phyloP scores from a whole-genome alignment of 23 red algal genomes.

The Gracilaria caudata region DNA sequence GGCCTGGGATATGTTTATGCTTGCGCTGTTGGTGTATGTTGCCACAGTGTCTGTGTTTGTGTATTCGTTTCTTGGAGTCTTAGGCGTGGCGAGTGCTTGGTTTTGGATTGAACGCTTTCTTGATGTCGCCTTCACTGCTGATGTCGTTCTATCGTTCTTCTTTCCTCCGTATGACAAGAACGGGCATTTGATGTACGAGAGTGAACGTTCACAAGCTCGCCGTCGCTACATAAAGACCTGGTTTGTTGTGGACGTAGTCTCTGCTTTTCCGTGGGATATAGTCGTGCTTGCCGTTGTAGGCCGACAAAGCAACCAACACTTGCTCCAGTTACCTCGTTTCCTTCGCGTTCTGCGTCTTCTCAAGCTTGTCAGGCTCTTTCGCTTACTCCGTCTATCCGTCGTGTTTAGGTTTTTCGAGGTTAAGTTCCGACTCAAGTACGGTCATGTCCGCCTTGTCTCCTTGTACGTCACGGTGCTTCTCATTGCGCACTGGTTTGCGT shows the following conservation, averaged over 20 bases:
- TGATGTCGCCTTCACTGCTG: constrained; percentile 46
- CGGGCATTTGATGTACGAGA: constrained; percentile 11
- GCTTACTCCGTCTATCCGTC: constrained; percentile 31
- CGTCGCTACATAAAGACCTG: constrained; percentile 52
- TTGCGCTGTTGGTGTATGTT: constrained; percentile 67
- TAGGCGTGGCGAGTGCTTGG: constrained; percentile 29
- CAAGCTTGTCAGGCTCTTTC: constrained; percentile 60
- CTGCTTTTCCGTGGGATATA: constrained; percentile 79
- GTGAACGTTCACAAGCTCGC: background rate
- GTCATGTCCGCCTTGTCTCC: constrained; percentile 43
- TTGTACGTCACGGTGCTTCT: constrained; percentile 55
- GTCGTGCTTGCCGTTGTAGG: constrained; percentile 11
- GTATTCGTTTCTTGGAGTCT: constrained; percentile 50
- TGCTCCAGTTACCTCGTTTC: constrained; percentile 66
- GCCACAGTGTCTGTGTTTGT: constrained; percentile 71
- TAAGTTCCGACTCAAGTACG: constrained; percentile 68
- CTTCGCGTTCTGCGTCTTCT: constrained; percentile 61
- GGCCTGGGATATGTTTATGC: constrained; percentile 62
- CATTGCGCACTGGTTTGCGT: constrained; percentile 73
- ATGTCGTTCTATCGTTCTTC: constrained; percentile 77
- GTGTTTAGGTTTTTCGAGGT: constrained; percentile 60
- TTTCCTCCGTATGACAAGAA: constrained; percentile 31
- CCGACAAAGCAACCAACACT: background rate
- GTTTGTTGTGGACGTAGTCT: constrained; percentile 48
- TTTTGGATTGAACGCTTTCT: constrained; percentile 75